A percentile compares a stretch with the other conserved stretches of the same genome.
Evolutionary conservation across 2,329 filamentous ascomycete species (phyloP).

Genomic region (Thelonectria discophora): DNA sequence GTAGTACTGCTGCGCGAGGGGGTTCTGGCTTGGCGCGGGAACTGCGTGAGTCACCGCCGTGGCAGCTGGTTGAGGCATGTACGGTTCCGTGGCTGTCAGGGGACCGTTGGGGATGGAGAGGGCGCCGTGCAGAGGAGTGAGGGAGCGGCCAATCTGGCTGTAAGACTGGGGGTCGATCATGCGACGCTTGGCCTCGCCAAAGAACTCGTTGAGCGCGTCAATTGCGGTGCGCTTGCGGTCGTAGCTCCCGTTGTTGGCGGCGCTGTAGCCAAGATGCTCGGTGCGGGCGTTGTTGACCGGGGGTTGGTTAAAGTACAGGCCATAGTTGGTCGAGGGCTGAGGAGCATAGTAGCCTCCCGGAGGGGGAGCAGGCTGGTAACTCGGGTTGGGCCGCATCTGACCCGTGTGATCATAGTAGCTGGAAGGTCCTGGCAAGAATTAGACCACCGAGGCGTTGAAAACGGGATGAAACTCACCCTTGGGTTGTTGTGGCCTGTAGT

Average conservation of each 20-base stretch:
- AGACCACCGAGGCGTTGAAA: constrained; percentile 48
- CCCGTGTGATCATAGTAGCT: constrained; percentile 73
- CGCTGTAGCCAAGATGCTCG: constrained; percentile 72
- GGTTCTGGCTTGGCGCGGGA: constrained; percentile 66
- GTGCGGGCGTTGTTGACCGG: constrained; percentile 61
- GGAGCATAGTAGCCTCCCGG: constrained; percentile 64
- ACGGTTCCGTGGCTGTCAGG: constrained; percentile 59
- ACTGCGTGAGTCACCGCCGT: constrained; percentile 63
- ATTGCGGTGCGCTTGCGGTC: constrained; percentile 81
- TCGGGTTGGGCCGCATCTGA: constrained; percentile 67
- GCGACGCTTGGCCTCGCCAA: constrained; percentile 90
- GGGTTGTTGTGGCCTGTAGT: constrained; percentile 62
- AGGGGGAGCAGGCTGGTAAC: constrained; percentile 63
- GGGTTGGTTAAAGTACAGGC: constrained; percentile 81
- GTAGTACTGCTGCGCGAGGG: constrained; percentile 77
- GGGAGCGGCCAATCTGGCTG: constrained; percentile 86
- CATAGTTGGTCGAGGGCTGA: constrained; percentile 66
- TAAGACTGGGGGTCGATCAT: constrained; percentile 92
- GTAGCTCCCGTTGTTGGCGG: constrained; percentile 63
- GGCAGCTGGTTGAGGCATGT: constrained; percentile 57
- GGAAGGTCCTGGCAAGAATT: constrained; percentile 58
- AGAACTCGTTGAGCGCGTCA: constrained; percentile 92
- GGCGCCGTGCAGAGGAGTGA: constrained; percentile 81
- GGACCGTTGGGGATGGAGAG: constrained; percentile 67
- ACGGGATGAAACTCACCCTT: constrained; percentile 58